phyloP scores from a whole-genome alignment of 257 asterid species.

The Echium plantagineum region DNA sequence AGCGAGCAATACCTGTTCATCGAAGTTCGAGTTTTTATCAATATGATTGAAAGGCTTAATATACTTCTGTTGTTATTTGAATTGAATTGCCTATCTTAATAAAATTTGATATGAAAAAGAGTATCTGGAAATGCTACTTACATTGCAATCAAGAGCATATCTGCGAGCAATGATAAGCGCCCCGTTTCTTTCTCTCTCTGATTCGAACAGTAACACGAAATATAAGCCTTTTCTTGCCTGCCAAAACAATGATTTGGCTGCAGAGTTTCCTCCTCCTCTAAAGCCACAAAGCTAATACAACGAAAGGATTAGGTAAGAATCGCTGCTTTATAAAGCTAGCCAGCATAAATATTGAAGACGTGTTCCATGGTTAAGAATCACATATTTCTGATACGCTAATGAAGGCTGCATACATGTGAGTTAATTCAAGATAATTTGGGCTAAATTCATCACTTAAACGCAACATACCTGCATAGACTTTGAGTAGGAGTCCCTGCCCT shows the following conservation, averaged over 20 bases:
- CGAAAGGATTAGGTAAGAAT: background rate
- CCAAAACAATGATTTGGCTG: constrained; percentile 88
- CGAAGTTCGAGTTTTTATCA: background rate
- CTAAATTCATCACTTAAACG: no score
- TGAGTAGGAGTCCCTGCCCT: constrained; percentile 86
- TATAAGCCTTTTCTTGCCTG: constrained; percentile 83
- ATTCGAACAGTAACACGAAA: constrained; percentile 75
- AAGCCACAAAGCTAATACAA: constrained; percentile 14
- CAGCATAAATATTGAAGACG: background rate
- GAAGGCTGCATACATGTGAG: background rate
- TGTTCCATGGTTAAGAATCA: background rate
- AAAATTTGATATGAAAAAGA: no score
- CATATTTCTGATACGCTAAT: background rate
- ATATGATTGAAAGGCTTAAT: background rate
- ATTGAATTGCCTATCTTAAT: no score
- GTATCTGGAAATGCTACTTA: constrained; percentile 26
- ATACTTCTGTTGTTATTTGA: no score
- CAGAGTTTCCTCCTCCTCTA: constrained; percentile 96
- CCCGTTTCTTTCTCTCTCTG: constrained; percentile 78
- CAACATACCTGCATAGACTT: constrained; percentile 71
- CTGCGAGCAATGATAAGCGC: constrained; percentile 65
- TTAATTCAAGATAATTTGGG: background rate
- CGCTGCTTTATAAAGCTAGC: no score
- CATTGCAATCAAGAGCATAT: constrained; percentile 82
- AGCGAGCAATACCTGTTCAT: constrained; percentile 66